Conservation (phyloP, 371 early-diverging fungal species). For the Mortierella sp. region DNA sequence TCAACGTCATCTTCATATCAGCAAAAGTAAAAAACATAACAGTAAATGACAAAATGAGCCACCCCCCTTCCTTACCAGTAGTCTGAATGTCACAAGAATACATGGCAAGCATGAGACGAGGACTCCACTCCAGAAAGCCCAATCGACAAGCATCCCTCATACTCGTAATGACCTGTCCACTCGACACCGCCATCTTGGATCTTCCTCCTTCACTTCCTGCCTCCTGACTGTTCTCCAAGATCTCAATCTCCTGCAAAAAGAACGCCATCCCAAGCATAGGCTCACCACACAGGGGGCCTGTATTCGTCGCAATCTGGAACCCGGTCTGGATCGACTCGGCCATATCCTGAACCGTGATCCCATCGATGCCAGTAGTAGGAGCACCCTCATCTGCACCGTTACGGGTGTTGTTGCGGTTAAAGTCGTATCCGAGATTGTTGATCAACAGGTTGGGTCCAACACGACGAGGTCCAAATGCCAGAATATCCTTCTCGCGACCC, state of each 20-base stretch:
- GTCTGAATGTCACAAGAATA: conserved; percentile 97
- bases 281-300: conserved; percentile 96
- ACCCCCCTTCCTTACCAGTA: conserved; percentile 57
- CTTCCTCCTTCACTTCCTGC: conserved; percentile 63
- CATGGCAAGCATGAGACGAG: conserved; percentile 94
- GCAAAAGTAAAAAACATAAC: background rate
- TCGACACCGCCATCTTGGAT: conserved; percentile 67
- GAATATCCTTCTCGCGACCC: conserved; percentile 64
- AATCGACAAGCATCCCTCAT: conserved; percentile 87
- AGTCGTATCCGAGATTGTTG: conserved; percentile 70
- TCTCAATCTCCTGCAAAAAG: conserved; percentile 82
- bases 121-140: conserved; percentile 95
- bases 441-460: conserved; percentile 94
- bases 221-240: conserved; percentile 58
- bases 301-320: conserved; percentile 93
- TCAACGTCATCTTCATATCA: background rate
- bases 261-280: conserved; percentile 93
- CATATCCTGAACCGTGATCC: conserved; percentile 68
- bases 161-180: conserved; percentile 92
- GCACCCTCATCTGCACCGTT: background rate
- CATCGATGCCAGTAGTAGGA: background rate
- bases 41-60: no score
- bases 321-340: conserved; percentile 90
- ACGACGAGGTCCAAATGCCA: conserved; percentile 88
- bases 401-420: conserved; percentile 43